phyloP scores from a whole-genome alignment of 768 basidiomycete genomes.

The Leucogyrophana mollusca region DNA sequence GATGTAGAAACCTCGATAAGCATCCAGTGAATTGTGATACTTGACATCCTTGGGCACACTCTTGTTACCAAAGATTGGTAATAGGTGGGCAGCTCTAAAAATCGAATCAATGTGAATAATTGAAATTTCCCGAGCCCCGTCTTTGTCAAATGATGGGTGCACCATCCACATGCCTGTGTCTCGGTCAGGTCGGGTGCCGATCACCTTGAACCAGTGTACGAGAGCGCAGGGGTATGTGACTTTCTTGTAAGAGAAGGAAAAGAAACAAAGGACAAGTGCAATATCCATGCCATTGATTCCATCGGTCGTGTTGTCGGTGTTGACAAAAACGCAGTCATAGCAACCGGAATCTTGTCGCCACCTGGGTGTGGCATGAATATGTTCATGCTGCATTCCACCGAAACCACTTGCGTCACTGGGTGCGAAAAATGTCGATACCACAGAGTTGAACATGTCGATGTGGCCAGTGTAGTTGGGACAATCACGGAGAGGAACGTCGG shows the following conservation, averaged over 20 bases:
- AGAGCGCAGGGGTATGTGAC: slow-evolving; percentile 3
- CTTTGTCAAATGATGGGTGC: background rate
- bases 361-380: background rate
- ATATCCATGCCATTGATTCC: slow-evolving; percentile 4
- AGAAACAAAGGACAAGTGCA: slow-evolving; percentile 2
- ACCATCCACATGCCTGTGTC: slow-evolving; percentile 13
- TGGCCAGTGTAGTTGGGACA: slow-evolving; percentile 10
- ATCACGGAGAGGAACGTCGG: slow-evolving; percentile 5
- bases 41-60: background rate
- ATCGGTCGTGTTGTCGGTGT: background rate
- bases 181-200: slow-evolving; percentile 2
- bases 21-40: background rate
- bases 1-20: slow-evolving; percentile 1
- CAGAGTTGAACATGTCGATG: background rate
- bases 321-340: slow-evolving; percentile 9
- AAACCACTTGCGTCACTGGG: slow-evolving; percentile 6
- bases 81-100: slow-evolving; percentile 1
- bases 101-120: slow-evolving; percentile 8
- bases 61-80: background rate
- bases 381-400: slow-evolving; percentile 7
- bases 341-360: background rate
- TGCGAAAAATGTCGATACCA: slow-evolving; percentile 2
- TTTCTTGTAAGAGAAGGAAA: slow-evolving; percentile 1
- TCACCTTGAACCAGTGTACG: slow-evolving; percentile 2
- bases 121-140: background rate